Base-by-base conservation (phyloP, 441 rosid genomes). In the Adansonia grandidieri region DNA sequence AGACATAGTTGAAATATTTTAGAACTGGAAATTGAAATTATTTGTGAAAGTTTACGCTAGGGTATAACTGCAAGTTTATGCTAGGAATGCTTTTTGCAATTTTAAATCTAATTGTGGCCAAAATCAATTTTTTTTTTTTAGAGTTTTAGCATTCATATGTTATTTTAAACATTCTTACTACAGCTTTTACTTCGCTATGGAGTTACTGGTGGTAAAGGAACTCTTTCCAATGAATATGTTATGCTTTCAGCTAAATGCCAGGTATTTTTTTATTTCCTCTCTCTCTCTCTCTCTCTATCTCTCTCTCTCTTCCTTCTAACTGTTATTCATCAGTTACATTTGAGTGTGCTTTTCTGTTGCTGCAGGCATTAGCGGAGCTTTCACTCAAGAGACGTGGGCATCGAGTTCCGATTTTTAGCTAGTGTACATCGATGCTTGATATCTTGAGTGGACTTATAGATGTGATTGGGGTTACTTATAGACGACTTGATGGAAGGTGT, bases 371-470 rank as follows among this genome's bases (percentile, higher is more conserved):
- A 81, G 93, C 91, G 62, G 93, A 93, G 79, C 93, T 94, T 77
- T 78, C 86, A 37, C 87, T 92, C 71, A 83, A 85, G 79, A 84
- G 79, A 79, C 88, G 80, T 1, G 96, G 99, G 51, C 94, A 94
- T 77, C 94, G 95, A 5, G 98, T 90, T 79, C 82, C 94, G 78
- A 92, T 94, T 83, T 94, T 94, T 78, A 96, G 98, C 86, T 98
- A 94, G 81, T 96, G 99, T 96, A 96, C 98, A n/a, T 93, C 96
- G 10, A 93, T 96, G 98, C 92, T 94, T 73, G 98, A 96, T 89
- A 92, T 96, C 82, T 83, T 96, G 99, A 96, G 75, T 94, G 98
- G 98, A 88, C 96, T 62, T 87, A n/a, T 94, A 80, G 99, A 94
- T 83, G 88, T 94, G 70, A 90, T 93, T 48, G 99, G 98, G 19